These are phyloP conservation scores for Luzula sylvatica DNA, from an alignment of 176 grass and related monocot genomes.

Conservation along the genomic window DNA sequence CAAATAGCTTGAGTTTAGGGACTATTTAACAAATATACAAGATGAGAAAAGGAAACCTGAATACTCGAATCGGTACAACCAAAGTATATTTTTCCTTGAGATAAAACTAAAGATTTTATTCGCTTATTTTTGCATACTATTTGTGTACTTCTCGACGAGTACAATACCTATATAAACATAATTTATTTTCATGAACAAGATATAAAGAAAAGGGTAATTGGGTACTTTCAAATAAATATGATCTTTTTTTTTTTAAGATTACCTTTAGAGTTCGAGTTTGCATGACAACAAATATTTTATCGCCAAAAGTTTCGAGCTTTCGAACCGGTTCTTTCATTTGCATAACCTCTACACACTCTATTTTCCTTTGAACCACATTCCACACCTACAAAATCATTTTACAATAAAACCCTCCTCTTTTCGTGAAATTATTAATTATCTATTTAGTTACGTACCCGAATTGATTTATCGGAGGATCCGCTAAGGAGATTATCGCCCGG, in stretches of 20 bases:
- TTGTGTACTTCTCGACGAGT: conserved; percentile 58
- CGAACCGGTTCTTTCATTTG: conserved; percentile 76
- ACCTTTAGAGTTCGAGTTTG: conserved; percentile 59
- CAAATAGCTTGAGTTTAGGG: neutral
- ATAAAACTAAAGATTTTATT: conserved; percentile 57
- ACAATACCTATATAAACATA: conserved; percentile 62
- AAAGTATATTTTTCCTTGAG: conserved; percentile 77
- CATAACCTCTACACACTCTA: conserved; percentile 76
- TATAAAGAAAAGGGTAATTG: no score
- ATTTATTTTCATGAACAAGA: conserved; percentile 1
- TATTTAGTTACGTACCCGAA: conserved; percentile 47
- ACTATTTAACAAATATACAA: neutral
- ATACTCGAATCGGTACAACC: conserved; percentile 80
- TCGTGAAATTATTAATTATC: no score
- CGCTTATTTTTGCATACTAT: conserved; percentile 77
- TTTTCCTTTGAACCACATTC: conserved; percentile 71
- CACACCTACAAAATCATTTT: conserved; percentile 49
- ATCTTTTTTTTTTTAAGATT: no score
- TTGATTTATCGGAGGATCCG: conserved; percentile 86
- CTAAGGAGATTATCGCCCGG: conserved; percentile 68
- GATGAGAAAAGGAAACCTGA: conserved; percentile 38
- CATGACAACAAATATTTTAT: conserved; percentile 61
- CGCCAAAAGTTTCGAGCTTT: conserved; percentile 49
- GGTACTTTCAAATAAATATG: no score
- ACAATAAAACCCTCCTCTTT: neutral